Percentiles rank a stretch among this genome's conserved stretches.
phyloP scores from a whole-genome alignment of 2,329 filamentous ascomycete species.

The Kalaharituber pfeilii region DNA sequence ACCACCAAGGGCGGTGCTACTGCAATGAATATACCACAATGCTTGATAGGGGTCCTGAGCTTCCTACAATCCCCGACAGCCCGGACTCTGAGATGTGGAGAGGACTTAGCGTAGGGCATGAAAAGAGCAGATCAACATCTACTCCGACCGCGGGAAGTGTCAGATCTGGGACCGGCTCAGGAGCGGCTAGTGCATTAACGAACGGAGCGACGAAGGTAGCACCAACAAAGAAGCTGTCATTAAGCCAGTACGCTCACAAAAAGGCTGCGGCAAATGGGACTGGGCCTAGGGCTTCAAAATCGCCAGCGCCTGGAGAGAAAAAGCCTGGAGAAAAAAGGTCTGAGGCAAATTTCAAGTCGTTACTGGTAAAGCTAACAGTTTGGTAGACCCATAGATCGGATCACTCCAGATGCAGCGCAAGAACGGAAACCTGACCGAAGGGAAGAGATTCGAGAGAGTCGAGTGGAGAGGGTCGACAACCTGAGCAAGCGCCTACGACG shows the following conservation, averaged over 20 bases:
- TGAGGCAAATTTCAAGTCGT: neutral
- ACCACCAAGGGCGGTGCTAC: slow-evolving; percentile 12
- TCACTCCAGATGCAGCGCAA: neutral
- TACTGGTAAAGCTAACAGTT: neutral
- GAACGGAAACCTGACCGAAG: neutral
- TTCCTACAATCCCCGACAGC: slow-evolving; percentile 16
- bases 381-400: neutral
- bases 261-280: neutral
- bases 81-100: slow-evolving; percentile 6
- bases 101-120: too few species aligned
- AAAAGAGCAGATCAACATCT: neutral
- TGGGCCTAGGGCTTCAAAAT: neutral
- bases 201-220: slow-evolving; percentile 9
- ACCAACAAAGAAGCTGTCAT: slow-evolving; percentile 14
- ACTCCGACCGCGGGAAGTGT: neutral
- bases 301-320: neutral
- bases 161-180: neutral
- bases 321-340: neutral
- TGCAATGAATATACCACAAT: slow-evolving; percentile 19
- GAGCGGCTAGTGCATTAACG: slow-evolving; percentile 3
- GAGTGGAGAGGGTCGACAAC: neutral
- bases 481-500: slow-evolving; percentile 1
- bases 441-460: neutral
- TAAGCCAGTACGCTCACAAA: slow-evolving; percentile 11
- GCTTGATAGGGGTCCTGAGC: slow-evolving; percentile 14